Evolutionary conservation across 805 yeast genomes (phyloP).

Genomic region (Komagataella phaffii): DNA sequence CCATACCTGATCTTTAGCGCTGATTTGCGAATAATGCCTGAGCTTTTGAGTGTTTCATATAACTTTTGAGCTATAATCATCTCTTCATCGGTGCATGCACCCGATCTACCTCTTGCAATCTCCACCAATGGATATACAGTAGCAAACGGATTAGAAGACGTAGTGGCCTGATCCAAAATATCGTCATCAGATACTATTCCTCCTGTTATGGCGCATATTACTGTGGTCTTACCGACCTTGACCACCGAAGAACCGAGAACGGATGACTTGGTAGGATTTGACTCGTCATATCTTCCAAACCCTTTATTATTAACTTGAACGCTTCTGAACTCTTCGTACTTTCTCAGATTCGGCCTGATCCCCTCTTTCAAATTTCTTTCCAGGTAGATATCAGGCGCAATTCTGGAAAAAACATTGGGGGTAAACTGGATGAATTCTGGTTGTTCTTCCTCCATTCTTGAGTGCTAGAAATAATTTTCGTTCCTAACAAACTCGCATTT

Average conservation of each 20-base stretch:
- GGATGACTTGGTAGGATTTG: slow-evolving; percentile 12
- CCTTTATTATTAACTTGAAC: slow-evolving; percentile 28
- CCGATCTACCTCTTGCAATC: slow-evolving; percentile 58
- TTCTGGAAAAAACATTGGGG: slow-evolving; percentile 68
- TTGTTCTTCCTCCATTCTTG: background rate
- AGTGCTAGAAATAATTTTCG: background rate
- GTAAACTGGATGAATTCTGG: slow-evolving; percentile 46
- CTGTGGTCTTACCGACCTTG: slow-evolving; percentile 59
- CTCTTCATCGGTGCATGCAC: slow-evolving; percentile 81
- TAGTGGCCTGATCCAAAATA: slow-evolving; percentile 14
- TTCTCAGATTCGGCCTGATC: slow-evolving; percentile 62
- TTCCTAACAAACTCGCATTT: background rate
- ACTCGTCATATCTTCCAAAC: slow-evolving; percentile 17
- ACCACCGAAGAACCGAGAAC: slow-evolving; percentile 58
- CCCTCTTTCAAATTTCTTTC: slow-evolving; percentile 69
- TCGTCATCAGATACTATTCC: slow-evolving; percentile 33
- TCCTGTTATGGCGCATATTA: slow-evolving; percentile 59
- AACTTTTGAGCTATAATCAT: slow-evolving; percentile 57
- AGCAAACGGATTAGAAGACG: slow-evolving; percentile 16
- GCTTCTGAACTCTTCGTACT: slow-evolving; percentile 59
- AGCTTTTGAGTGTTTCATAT: slow-evolving; percentile 45
- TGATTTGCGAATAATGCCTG: slow-evolving; percentile 34
- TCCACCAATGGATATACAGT: slow-evolving; percentile 65
- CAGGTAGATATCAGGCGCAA: slow-evolving; percentile 76
- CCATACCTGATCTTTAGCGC: slow-evolving; percentile 44